Conservation (phyloP, 345 rosid genomes). For the Lepidium didymum region DNA sequence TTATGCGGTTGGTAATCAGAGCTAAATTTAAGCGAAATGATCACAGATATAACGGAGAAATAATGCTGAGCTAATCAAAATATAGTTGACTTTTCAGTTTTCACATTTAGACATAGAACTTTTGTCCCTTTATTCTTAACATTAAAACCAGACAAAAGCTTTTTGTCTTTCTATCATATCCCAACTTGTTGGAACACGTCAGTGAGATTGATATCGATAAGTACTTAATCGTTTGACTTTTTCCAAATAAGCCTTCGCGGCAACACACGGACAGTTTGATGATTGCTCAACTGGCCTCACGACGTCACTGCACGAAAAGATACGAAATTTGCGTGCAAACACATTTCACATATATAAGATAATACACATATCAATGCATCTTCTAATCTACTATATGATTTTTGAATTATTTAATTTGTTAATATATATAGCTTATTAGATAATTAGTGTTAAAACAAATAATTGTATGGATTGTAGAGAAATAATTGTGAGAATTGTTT, state of each 20-base stretch:
- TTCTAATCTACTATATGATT: neutral
- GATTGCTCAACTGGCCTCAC: slow-evolving; percentile 13
- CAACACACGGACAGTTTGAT: neutral
- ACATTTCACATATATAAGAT: neutral
- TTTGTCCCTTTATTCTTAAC: neutral
- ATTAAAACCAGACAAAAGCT: neutral
- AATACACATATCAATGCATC: slow-evolving; percentile 17
- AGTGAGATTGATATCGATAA: neutral
- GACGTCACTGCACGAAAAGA: neutral
- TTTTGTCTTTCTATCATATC: slow-evolving; percentile 9
- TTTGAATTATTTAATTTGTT: too few species aligned
- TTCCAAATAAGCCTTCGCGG: neutral
- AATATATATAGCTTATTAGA: too few species aligned
- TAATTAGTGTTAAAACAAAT: too few species aligned
- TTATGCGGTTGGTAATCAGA: too few species aligned
- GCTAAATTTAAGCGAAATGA: neutral
- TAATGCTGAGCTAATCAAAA: slow-evolving; percentile 8
- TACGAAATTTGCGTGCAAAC: slow-evolving; percentile 13
- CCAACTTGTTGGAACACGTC: slow-evolving; percentile 29
- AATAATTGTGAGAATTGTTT: too few species aligned
- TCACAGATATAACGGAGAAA: neutral
- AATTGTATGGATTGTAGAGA: too few species aligned
- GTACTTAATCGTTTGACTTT: neutral
- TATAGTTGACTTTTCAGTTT: slow-evolving; percentile 19
- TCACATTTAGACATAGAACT: neutral